Evolutionary conservation across 1,284 basidiomycete genomes (phyloP), one percentile per base, ranked within the genome.

Genomic region (Irpex sp.): DNA sequence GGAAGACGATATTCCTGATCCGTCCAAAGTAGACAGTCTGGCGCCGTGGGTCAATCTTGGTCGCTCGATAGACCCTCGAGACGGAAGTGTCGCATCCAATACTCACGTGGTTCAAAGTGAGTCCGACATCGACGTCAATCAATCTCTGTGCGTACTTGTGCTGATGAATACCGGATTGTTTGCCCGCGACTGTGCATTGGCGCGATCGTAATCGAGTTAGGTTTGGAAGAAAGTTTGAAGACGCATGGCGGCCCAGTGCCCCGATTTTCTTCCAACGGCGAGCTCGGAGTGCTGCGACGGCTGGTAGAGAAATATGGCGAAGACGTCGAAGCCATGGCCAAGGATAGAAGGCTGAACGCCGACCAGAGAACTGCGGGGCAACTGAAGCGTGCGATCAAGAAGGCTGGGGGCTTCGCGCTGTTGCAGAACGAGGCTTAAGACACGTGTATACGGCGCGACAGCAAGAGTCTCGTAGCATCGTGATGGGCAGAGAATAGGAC

Each of bases 321-420:
- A 47, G 91, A 98, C 76, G 78, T 88, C 17, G 83, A 86, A 31
- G 80, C 77, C 48, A 97, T 97, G 94, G 86, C 88, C 8, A 82
- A 81, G 67, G 96, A 98, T 78, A 78, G 86, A 67, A 89, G 83
- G 75, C 75, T 91, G 65, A 98, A 99, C 73, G 77, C 85, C 21
- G 89, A 89, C 77, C 97, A 98, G 78, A 88, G 91, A 74, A 98
- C 96, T 3, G 83, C 81, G 44, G 96, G 94, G 15, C 88, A 96
- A 78, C 78, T 99, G 72, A 82, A 73, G 67, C 79, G 85, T 71
- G 87, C 85, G 47, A 77, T 91, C 63, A 74, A 71, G 64, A 86
- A 82, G 70, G 83, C 85, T 37, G 82, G 84, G 11, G 79, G 77
- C 31, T 66, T 73, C 60, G 72, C 69, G 59, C 70, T 68, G 62